Evolutionary conservation across 2,329 filamentous ascomycete species (phyloP).

Genomic region (Leptosphaerulina australis): DNA sequence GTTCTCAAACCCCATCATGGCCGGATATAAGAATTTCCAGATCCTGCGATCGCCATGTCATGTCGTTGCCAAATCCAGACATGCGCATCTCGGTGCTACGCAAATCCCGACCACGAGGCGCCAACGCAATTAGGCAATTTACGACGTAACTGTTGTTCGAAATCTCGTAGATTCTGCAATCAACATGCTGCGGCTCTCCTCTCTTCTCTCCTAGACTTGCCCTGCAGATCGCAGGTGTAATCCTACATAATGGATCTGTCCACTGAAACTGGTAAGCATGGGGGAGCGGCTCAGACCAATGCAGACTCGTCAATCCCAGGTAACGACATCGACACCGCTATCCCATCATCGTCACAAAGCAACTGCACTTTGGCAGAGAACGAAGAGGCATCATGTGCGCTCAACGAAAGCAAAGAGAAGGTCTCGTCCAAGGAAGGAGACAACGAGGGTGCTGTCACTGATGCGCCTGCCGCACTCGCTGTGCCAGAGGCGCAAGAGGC

Average conservation of each 20-base stretch:
- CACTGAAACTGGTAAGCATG: conserved; percentile 8
- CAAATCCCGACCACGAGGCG: conserved; percentile 6
- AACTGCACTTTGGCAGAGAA: conserved; percentile 20
- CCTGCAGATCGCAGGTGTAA: conserved; percentile 6
- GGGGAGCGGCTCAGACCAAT: conserved; percentile 3
- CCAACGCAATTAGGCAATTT: conserved; percentile 5
- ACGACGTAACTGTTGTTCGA: conserved; percentile 8
- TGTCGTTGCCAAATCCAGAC: conserved; percentile 1
- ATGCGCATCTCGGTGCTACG: conserved; percentile 6
- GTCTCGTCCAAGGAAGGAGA: conserved; percentile 4
- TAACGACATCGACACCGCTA: conserved; percentile 17
- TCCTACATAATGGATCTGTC: conserved; percentile 13
- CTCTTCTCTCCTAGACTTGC: neutral
- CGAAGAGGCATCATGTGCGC: conserved; percentile 1
- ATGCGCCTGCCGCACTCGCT: conserved; percentile 16
- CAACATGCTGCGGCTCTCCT: conserved; percentile 13
- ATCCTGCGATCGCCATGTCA: neutral
- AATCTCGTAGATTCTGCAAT: conserved; percentile 3
- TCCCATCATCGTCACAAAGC: conserved; percentile 24
- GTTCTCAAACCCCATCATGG: neutral
- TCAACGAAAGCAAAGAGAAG: conserved; percentile 5
- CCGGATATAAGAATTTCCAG: conserved; percentile 4
- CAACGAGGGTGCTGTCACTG: conserved; percentile 10
- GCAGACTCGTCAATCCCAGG: conserved; percentile 2
- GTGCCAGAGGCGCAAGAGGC: too few relatives aligned